Base-by-base conservation (phyloP, 371 early-diverging fungal genomes). In the Thermomucor indicae-seudaticae region DNA sequence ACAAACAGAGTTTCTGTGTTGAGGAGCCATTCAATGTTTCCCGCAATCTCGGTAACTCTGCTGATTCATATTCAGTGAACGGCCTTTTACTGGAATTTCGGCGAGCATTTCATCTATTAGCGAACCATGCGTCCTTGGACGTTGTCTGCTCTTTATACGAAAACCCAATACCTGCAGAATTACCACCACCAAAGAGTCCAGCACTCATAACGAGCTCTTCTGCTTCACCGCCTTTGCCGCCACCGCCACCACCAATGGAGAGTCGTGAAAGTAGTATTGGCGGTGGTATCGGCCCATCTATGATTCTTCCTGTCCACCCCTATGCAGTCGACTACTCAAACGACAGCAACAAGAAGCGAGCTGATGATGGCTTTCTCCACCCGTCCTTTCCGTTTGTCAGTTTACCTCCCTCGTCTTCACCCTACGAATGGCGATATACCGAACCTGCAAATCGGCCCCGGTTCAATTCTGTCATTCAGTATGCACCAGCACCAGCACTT, bases 1-100 rank as follows among this genome's bases (percentile, higher is more conserved):
- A 78, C 42, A 81, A 78, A 47, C 64, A 79, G 46, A 70, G 85
- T 32, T 67, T 94, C 16, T 91, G 94, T 60, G 81, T 94, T n/a
- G 95, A 96, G 58, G 93, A 93, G 59, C 94, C 94, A 1, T 90
- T 96, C 57, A 84, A 87, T 53, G 80, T 84, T 0, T 67, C 79
- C 34, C 76, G 93, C 32, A 96, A 96, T 52, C 71, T 96, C 2
- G 94, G 91, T 0, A 93, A 96, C 54, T 88, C 90, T 12, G 93
- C 92, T 1, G 93, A 94, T 65, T 76, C 66, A 28, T 67, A 78
- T 0, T 83, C 89, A 11, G 86, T 92, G 0, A 70, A 72, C 27
- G 94, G 93, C 1, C 57, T 96, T 41, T 64, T 80, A 32, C 53
- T 65, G 12, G 96, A 96, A 62, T 89, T 93, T 58, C 69, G 79